phyloP scores from a whole-genome alignment of 164 flowering plant species.

The Vitis cinerea region DNA sequence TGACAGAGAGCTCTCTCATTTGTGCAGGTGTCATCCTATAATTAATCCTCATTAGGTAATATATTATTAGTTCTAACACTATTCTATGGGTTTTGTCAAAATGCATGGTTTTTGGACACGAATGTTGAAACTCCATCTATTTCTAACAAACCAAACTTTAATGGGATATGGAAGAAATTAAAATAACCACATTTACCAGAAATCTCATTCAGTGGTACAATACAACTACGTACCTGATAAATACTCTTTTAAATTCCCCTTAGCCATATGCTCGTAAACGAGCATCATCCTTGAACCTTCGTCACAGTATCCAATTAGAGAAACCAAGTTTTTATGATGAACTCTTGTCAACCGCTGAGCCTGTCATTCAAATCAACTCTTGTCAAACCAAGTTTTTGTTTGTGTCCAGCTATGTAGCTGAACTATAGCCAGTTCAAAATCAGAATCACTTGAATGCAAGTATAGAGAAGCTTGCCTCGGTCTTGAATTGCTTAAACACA shows the following conservation, averaged over 20 bases:
- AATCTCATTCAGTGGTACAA: too few relatives aligned
- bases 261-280: constrained; percentile 40
- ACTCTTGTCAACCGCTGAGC: constrained; percentile 30
- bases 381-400: too few relatives aligned
- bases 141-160: too few relatives aligned
- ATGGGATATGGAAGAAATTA: neutral
- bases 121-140: too few relatives aligned
- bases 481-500: constrained; percentile 20
- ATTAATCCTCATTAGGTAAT: too few relatives aligned
- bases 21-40: too few relatives aligned
- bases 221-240: constrained; percentile 21
- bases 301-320: constrained; percentile 32
- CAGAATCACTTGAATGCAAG: too few relatives aligned
- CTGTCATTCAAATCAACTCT: constrained; percentile 18
- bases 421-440: neutral
- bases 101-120: too few relatives aligned
- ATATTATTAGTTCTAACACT: too few relatives aligned
- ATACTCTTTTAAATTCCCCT: constrained; percentile 29
- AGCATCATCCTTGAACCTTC: constrained; percentile 23
- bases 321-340: constrained; percentile 28
- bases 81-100: too few relatives aligned
- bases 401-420: too few relatives aligned
- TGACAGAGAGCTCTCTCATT: too few relatives aligned
- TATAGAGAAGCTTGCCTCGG: constrained; percentile 16
- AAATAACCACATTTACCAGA: neutral